Conservation (phyloP, 257 asterid genomes). For the Nicotiana undulata region DNA sequence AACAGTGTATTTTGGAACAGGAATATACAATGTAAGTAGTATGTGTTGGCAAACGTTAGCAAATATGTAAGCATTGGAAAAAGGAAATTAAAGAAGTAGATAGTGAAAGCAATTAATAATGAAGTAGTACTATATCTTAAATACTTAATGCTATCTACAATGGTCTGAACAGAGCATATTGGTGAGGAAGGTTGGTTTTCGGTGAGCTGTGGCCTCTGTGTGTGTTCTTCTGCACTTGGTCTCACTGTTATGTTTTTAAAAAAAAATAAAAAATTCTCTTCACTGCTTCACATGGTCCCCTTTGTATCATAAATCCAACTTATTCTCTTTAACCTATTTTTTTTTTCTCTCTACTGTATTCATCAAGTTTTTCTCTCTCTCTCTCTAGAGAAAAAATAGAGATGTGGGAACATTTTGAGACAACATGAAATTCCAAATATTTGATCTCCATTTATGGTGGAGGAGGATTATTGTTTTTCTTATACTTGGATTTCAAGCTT, state of each 20-base stretch:
- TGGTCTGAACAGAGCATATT: conserved; percentile 46
- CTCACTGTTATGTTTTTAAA: not conserved
- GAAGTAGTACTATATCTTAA: conserved; percentile 4
- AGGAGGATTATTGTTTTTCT: conserved; percentile 29
- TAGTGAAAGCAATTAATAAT: conserved; percentile 3
- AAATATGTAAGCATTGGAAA: not conserved
- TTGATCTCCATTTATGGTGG: conserved; percentile 39
- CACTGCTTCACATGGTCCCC: conserved; percentile 51
- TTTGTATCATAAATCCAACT: conserved; percentile 46
- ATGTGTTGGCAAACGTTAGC: not conserved
- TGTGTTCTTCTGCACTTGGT: not conserved
- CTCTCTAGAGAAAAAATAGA: conserved; percentile 11
- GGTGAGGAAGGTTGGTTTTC: conserved; percentile 42
- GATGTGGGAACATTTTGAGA: conserved; percentile 36
- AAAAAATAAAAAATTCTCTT: conserved; percentile 9
- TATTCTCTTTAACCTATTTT: conserved; percentile 7
- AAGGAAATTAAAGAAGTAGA: not conserved
- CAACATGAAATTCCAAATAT: conserved; percentile 40
- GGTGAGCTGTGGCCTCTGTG: conserved; percentile 40
- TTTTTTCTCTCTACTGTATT: not conserved
- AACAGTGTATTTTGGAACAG: not conserved
- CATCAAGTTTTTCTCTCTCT: not conserved
- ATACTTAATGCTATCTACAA: conserved; percentile 7
- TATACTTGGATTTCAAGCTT: conserved; percentile 23
- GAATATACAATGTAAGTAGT: not conserved